Conservation (phyloP, 2,329 filamentous ascomycete genomes). For the Thelonectria discophora region DNA sequence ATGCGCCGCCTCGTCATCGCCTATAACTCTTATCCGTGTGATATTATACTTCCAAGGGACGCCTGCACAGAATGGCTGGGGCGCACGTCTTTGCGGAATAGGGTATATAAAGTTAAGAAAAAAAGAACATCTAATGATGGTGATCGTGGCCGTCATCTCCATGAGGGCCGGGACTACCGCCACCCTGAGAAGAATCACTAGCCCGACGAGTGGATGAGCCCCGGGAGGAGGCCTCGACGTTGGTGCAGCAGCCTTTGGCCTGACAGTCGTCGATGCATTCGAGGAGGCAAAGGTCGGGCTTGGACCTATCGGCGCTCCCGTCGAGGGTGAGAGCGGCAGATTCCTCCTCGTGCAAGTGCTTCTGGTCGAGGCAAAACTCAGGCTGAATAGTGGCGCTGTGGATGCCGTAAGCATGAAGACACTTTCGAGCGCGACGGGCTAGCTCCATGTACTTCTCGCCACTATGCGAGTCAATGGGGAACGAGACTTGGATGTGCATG, state of each 20-base stretch:
- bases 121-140: conserved; percentile 17
- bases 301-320: conserved; percentile 42
- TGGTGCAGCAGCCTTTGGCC: conserved; percentile 45
- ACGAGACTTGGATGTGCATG: conserved; percentile 91
- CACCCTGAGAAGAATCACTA: conserved; percentile 47
- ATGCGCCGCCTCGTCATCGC: conserved; percentile 16
- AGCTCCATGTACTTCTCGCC: conserved; percentile 89
- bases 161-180: conserved; percentile 25
- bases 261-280: conserved; percentile 54
- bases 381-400: conserved; percentile 98
- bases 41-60: not conserved
- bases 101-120: conserved; percentile 1
- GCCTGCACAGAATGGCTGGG: not conserved
- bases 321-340: conserved; percentile 49
- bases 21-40: conserved; percentile 1
- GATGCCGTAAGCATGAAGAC: conserved; percentile 94
- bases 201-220: conserved; percentile 48
- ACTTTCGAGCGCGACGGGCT: conserved; percentile 82
- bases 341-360: conserved; percentile 52
- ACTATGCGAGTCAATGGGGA: conserved; percentile 85
- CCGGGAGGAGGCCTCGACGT: conserved; percentile 45
- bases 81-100: conserved; percentile 13
- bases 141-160: conserved; percentile 29
- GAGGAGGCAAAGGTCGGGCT: conserved; percentile 57
- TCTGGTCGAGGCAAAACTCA: conserved; percentile 74